Base-by-base conservation (phyloP, 768 basidiomycete species). In the Suillus lakei region DNA sequence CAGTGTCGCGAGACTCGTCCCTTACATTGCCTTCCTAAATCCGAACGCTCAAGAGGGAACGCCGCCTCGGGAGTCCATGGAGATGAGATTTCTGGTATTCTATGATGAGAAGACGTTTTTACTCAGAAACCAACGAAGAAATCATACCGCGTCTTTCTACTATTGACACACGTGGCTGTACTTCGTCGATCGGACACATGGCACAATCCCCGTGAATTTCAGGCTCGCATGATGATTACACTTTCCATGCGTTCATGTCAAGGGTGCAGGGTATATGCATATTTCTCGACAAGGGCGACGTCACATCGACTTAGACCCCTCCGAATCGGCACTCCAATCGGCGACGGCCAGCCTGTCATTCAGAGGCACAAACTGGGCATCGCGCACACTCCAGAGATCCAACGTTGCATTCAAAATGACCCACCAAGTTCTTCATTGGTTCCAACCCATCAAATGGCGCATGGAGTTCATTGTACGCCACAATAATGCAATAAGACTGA, bases 21-120 rank as follows among this genome's bases (percentile, higher is more conserved):
- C 77, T 6, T 80, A 78, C 64, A 76, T 71, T 16, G 73, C 64
- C 3, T 82, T 81, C 60, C 30, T 71, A 54, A 77, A 80, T 62
- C 80, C 77, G 30, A 73, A 71, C 36, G 75, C 70, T 16, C 77
- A 77, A 13, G 64, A 70, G 56, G 79, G 71, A 7, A 69, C 71
- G 0, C 75, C 72, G 5, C 59, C 71, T 0, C 71, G 79, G 48
- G 70, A 81, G 70, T 77, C 73, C 18, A 81, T 81, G 32, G 79
- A 80, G 66, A 34, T 74, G 13, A 70, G 79, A 48, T 76, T 73
- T 18, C 18, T 51, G 28, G 51, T 53, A 21, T 53, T 53, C 30
- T 53, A 32, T 53, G 51, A 53, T 10, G 30, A 53, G 51, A 32
- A 30, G 16, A 18, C 23, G 15, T 51, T 18, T 51, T 18, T 16